Evolutionary conservation across 768 basidiomycete genomes (phyloP).

Genomic region (Sarcodon aspratus): DNA sequence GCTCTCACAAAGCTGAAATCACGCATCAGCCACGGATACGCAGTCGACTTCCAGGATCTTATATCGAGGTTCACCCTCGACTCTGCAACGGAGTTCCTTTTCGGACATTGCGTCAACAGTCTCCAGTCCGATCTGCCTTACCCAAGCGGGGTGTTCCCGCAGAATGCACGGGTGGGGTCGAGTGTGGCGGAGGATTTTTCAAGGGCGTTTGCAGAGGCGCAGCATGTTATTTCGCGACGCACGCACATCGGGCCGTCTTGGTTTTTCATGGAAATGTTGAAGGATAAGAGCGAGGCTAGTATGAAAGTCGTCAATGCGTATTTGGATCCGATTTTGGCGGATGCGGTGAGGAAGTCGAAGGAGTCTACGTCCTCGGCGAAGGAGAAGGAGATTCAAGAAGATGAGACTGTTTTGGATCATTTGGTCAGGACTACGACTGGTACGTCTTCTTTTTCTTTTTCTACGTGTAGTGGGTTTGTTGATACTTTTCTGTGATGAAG

Average conservation of each 20-base stretch:
- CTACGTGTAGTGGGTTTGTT: neutral
- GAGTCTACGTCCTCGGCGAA: neutral
- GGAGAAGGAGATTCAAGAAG: constrained; percentile 3
- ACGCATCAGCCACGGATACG: constrained; percentile 35
- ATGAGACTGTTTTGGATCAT: constrained; percentile 6
- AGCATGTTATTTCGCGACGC: constrained; percentile 30
- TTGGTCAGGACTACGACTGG: constrained; percentile 6
- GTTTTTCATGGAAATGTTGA: constrained; percentile 39
- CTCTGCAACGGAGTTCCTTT: constrained; percentile 55
- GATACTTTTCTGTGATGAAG: neutral
- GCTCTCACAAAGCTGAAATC: constrained; percentile 32
- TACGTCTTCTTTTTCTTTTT: neutral
- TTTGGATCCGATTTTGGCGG: constrained; percentile 31
- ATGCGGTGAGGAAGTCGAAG: constrained; percentile 35
- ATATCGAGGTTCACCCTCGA: constrained; percentile 57
- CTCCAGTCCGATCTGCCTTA: constrained; percentile 41
- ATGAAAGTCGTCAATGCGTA: constrained; percentile 45
- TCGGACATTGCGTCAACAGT: constrained; percentile 44
- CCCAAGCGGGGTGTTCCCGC: constrained; percentile 16
- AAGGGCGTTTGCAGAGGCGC: constrained; percentile 20
- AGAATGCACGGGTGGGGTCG: constrained; percentile 10
- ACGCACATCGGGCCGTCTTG: constrained; percentile 36
- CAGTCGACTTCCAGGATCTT: constrained; percentile 56
- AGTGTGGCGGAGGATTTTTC: constrained; percentile 7
- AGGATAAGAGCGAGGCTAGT: constrained; percentile 32